Evolutionary conservation across 2,329 filamentous ascomycete genomes (phyloP).

Genomic region (Paraphoma chrysanthemicola): DNA sequence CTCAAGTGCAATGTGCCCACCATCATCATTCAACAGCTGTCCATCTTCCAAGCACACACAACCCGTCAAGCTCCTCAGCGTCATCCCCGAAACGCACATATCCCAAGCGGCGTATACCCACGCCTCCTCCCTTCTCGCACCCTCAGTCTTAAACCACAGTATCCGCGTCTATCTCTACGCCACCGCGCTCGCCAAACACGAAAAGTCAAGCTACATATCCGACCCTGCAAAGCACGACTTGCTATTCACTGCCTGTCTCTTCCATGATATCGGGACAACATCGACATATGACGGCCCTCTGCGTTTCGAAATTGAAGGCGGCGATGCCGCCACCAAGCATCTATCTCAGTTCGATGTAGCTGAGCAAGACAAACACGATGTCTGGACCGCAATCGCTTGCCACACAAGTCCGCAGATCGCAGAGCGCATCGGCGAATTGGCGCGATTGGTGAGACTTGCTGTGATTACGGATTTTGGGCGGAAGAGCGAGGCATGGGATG

Average conservation of each 20-base stretch:
- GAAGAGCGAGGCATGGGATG: constrained; percentile 20
- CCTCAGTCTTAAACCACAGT: constrained; percentile 71
- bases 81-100: constrained; percentile 56
- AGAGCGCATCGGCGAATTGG: constrained; percentile 51
- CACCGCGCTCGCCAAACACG: constrained; percentile 34
- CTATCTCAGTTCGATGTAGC: constrained; percentile 32
- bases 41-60: not conserved
- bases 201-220: constrained; percentile 24
- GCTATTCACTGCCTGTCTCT: constrained; percentile 63
- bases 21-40: constrained; percentile 10
- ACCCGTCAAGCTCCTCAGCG: not conserved
- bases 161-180: constrained; percentile 75
- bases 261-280: constrained; percentile 78
- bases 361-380: constrained; percentile 43
- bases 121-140: constrained; percentile 57
- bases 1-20: constrained; percentile 23
- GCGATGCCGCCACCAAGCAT: constrained; percentile 48
- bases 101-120: constrained; percentile 56
- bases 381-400: constrained; percentile 55
- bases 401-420: constrained; percentile 55
- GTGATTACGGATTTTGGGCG: constrained; percentile 51
- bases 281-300: constrained; percentile 43
- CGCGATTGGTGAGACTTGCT: constrained; percentile 46
- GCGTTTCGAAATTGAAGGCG: constrained; percentile 56
- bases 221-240: constrained; percentile 54